A percentile compares a stretch with the other conserved stretches of the same genome.
These are phyloP conservation scores for Monilinia fructicola DNA, from an alignment of 2,329 filamentous ascomycete genomes.

Conservation along the genomic window DNA sequence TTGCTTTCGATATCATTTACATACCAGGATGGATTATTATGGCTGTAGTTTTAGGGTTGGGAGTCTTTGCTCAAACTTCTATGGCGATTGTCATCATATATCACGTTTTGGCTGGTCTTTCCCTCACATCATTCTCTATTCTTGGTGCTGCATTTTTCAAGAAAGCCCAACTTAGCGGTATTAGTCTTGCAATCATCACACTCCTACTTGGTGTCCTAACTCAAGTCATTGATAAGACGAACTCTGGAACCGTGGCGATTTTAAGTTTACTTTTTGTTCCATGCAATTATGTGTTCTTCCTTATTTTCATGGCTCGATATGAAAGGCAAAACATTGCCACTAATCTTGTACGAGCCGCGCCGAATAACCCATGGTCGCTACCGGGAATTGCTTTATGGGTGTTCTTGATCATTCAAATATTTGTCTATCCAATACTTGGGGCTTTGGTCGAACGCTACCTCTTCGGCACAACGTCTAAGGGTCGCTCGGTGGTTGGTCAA, in stretches of 20 bases:
- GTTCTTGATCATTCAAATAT: slow-evolving; percentile 73
- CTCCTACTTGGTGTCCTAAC: slow-evolving; percentile 79
- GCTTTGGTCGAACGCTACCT: slow-evolving; percentile 70
- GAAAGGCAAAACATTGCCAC: slow-evolving; percentile 62
- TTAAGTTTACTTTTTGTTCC: slow-evolving; percentile 79
- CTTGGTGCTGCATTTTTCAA: slow-evolving; percentile 82
- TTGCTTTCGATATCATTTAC: slow-evolving; percentile 79
- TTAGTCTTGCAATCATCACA: slow-evolving; percentile 69
- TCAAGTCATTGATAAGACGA: slow-evolving; percentile 65
- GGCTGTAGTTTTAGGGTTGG: slow-evolving; percentile 60
- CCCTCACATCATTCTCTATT: slow-evolving; percentile 77
- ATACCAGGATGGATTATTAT: slow-evolving; percentile 80
- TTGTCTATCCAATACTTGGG: slow-evolving; percentile 74
- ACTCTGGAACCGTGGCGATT: slow-evolving; percentile 62
- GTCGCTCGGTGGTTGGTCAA: slow-evolving; percentile 52
- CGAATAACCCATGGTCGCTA: slow-evolving; percentile 64
- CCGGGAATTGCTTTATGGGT: slow-evolving; percentile 76
- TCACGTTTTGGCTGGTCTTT: slow-evolving; percentile 73
- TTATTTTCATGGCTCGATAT: slow-evolving; percentile 72
- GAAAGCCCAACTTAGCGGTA: slow-evolving; percentile 84
- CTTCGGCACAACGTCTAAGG: slow-evolving; percentile 70
- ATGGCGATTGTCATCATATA: slow-evolving; percentile 68
- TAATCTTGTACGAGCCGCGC: slow-evolving; percentile 61
- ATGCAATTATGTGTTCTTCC: slow-evolving; percentile 84
- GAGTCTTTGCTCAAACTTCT: slow-evolving; percentile 65